phyloP scores from a whole-genome alignment of 192 early-diverging fungal species.

The Coemansia erecta region DNA sequence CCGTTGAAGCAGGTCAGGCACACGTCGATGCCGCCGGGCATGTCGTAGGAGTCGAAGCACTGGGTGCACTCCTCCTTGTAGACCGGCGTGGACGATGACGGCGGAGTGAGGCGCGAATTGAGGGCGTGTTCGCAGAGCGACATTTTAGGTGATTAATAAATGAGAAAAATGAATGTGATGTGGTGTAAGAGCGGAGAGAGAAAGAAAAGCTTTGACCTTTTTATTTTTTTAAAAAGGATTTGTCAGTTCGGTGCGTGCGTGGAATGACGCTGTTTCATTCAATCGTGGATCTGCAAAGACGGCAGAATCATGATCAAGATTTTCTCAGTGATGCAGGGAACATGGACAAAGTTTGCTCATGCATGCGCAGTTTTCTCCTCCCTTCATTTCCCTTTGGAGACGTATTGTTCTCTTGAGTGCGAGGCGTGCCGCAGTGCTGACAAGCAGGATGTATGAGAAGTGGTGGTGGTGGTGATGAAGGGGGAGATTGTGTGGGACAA shows the following conservation, averaged over 20 bases:
- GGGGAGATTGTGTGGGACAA: neutral
- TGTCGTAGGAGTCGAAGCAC: slow-evolving; percentile 85
- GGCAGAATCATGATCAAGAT: no score
- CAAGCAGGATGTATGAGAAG: neutral
- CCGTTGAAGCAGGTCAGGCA: slow-evolving; percentile 96
- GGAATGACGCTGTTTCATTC: no score
- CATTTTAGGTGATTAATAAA: slow-evolving; percentile 11
- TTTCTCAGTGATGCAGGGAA: no score
- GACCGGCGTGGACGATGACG: slow-evolving; percentile 39
- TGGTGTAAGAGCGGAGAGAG: neutral
- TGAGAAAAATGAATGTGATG: neutral
- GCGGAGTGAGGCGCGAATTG: slow-evolving; percentile 21
- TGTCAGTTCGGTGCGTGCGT: neutral
- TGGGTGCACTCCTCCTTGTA: slow-evolving; percentile 96
- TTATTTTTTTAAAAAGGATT: neutral
- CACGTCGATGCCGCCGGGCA: slow-evolving; percentile 79
- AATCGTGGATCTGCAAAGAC: no score
- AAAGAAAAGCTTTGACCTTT: no score
- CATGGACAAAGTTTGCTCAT: no score
- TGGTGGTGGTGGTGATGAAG: neutral
- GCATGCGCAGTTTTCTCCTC: no score
- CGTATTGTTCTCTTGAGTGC: no score
- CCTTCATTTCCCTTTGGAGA: no score
- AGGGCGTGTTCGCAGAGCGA: slow-evolving; percentile 34
- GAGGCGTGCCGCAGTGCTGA: no score